phyloP scores from a whole-genome alignment of 1,284 basidiomycete species.

The Farysia itapuensis region DNA sequence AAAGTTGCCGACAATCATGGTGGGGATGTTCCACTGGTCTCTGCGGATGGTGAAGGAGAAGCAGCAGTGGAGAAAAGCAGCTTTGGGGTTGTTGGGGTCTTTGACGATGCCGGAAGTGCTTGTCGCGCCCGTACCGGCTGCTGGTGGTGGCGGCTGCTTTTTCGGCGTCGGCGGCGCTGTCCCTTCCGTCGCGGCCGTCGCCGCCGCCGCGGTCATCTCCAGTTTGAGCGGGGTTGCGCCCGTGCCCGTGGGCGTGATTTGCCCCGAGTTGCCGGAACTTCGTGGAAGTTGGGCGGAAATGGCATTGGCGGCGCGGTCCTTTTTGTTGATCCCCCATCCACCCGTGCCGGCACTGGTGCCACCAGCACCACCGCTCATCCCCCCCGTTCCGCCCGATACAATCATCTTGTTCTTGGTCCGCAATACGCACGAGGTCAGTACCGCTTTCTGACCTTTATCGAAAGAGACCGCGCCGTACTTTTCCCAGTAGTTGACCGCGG shows the following conservation, averaged over 20 bases:
- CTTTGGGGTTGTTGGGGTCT: conserved; percentile 60
- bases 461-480: conserved; percentile 66
- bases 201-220: neutral
- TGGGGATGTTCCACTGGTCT: conserved; percentile 64
- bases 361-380: neutral
- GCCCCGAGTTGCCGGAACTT: neutral
- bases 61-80: conserved; percentile 80
- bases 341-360: neutral
- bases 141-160: neutral
- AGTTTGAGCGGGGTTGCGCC: too few relatives aligned
- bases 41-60: conserved; percentile 92
- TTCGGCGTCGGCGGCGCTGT: neutral
- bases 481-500: conserved; percentile 95
- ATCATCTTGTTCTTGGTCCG: conserved; percentile 37
- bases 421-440: conserved; percentile 88
- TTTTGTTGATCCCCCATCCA: too few relatives aligned
- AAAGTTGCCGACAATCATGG: conserved; percentile 37
- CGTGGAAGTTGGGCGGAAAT: conserved; percentile 9
- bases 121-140: conserved; percentile 11
- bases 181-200: neutral
- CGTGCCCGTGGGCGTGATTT: conserved; percentile 3
- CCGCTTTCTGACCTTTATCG: conserved; percentile 76
- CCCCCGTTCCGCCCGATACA: conserved; percentile 5
- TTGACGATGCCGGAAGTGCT: conserved; percentile 18
- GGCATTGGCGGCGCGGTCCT: conserved; percentile 4